Percentiles rank a stretch among this genome's conserved stretches.
Evolutionary conservation across 768 basidiomycete genomes (phyloP).

Genomic region (Lentinula sp.): DNA sequence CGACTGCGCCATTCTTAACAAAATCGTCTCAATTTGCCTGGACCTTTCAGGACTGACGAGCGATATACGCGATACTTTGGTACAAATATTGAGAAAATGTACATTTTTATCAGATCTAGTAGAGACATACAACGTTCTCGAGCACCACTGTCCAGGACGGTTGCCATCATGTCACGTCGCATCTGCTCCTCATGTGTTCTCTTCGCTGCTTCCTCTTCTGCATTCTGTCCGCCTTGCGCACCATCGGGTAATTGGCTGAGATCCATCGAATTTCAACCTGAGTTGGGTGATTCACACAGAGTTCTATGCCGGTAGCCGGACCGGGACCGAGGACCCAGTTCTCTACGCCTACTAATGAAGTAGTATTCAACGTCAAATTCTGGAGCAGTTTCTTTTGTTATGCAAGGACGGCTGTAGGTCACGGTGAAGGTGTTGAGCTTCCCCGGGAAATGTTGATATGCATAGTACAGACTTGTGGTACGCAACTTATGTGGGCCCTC

Average conservation of each 20-base stretch:
- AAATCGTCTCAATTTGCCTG: slow-evolving; percentile 70
- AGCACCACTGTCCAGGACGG: slow-evolving; percentile 71
- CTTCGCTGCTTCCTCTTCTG: slow-evolving; percentile 48
- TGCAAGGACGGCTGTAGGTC: too few relatives aligned
- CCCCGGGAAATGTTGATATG: too few relatives aligned
- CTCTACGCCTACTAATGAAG: too few relatives aligned
- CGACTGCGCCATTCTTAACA: slow-evolving; percentile 77
- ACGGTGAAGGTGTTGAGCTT: too few relatives aligned
- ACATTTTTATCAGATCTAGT: neutral
- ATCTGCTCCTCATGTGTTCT: slow-evolving; percentile 67
- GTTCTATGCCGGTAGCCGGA: too few relatives aligned
- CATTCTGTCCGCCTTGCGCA: slow-evolving; percentile 9
- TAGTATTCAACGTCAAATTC: too few relatives aligned
- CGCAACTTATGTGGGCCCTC: too few relatives aligned
- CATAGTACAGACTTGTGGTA: too few relatives aligned
- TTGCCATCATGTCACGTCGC: slow-evolving; percentile 70
- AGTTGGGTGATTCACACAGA: too few relatives aligned
- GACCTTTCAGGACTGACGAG: slow-evolving; percentile 82
- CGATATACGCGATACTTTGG: slow-evolving; percentile 76
- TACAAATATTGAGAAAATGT: neutral
- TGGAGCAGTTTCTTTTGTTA: too few relatives aligned
- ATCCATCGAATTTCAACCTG: slow-evolving; percentile 8
- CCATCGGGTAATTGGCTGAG: slow-evolving; percentile 2
- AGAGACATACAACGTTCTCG: slow-evolving; percentile 67
- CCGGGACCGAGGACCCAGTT: too few relatives aligned